phyloP scores from a whole-genome alignment of 305 asterid genomes.

The Rubia balearica region DNA sequence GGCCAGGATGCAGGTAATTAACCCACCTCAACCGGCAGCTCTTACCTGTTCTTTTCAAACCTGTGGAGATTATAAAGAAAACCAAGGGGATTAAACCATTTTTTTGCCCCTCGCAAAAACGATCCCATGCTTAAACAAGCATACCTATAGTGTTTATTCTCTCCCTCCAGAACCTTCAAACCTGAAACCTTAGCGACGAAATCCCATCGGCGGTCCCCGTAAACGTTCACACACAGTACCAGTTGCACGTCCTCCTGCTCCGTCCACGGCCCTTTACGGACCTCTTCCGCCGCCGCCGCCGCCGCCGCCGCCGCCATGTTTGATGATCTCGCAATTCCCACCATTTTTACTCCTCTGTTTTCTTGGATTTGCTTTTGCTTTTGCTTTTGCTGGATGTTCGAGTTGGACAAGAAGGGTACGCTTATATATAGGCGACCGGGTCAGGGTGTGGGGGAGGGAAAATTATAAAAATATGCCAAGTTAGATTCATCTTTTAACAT shows the following conservation, averaged over 20 bases:
- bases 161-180: constrained; percentile 98
- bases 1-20: constrained; percentile 82
- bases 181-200: constrained; percentile 99
- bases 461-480: too few relatives aligned
- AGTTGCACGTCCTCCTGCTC: constrained; percentile 82
- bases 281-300: constrained; percentile 23
- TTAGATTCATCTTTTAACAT: too few relatives aligned
- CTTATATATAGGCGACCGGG: too few relatives aligned
- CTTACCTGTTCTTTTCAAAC: constrained; percentile 84
- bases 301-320: constrained; percentile 19
- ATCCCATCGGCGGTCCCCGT: constrained; percentile 97
- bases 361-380: not conserved
- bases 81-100: constrained; percentile 21
- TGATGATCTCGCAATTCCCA: not conserved
- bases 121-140: constrained; percentile 64
- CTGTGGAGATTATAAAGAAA: constrained; percentile 22
- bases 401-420: not conserved
- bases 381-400: not conserved
- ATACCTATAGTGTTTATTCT: constrained; percentile 49
- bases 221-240: constrained; percentile 63
- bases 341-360: not conserved
- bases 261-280: constrained; percentile 88
- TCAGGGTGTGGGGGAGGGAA: too few relatives aligned
- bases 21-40: constrained; percentile 98
- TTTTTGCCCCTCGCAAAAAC: constrained; percentile 19